These are phyloP conservation scores for Pichia kluyveri DNA, from an alignment of 805 yeast species.

Conservation along the genomic window DNA sequence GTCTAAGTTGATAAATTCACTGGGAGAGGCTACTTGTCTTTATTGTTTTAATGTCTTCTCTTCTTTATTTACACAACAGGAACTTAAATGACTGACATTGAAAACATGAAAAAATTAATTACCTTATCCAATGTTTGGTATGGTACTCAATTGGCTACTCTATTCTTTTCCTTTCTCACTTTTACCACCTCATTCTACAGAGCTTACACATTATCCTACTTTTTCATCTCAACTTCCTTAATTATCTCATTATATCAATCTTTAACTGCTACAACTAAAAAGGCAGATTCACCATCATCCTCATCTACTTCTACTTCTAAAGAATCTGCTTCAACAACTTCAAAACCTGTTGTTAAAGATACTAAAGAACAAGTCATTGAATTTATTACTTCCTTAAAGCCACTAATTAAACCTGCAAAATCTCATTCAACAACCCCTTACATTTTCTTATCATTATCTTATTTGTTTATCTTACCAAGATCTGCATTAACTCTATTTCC, in stretches of 20 bases:
- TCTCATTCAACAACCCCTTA: slow-evolving; percentile 38
- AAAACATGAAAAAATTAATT: background rate
- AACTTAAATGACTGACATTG: background rate
- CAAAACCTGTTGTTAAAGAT: slow-evolving; percentile 6
- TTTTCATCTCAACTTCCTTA: slow-evolving; percentile 65
- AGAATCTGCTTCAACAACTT: slow-evolving; percentile 33
- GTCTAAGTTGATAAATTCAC: too few species aligned
- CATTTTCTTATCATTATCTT: slow-evolving; percentile 44
- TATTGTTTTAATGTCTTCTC: too few species aligned
- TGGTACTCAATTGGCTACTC: slow-evolving; percentile 34
- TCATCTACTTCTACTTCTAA: slow-evolving; percentile 13
- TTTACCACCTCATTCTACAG: slow-evolving; percentile 27
- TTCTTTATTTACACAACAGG: too few species aligned
- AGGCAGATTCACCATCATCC: slow-evolving; percentile 15
- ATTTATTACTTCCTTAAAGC: background rate
- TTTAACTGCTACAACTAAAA: slow-evolving; percentile 20
- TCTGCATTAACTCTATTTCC: slow-evolving; percentile 60
- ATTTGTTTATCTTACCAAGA: slow-evolving; percentile 50
- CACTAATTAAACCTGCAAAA: slow-evolving; percentile 6
- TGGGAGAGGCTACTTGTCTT: too few species aligned
- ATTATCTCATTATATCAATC: slow-evolving; percentile 67
- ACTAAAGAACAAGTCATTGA: background rate
- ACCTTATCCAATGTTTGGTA: slow-evolving; percentile 43
- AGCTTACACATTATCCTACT: slow-evolving; percentile 51
- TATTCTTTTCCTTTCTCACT: slow-evolving; percentile 29